Evolutionary conservation across 352 stramenopile species (phyloP).

Genomic region (Blastocystis sp.): DNA sequence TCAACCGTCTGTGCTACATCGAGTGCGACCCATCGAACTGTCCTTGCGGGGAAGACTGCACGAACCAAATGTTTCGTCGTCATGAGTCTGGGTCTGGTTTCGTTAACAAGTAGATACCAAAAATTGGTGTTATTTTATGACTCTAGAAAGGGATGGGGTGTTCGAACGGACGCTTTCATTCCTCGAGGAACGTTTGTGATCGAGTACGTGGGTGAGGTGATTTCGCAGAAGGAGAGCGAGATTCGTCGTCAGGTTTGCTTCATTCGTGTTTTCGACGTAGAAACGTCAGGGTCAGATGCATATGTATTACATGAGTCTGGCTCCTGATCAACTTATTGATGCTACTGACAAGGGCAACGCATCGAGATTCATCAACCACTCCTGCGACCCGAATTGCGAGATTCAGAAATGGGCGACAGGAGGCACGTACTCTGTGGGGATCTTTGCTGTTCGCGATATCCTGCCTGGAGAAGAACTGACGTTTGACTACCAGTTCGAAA

Average conservation of each 20-base stretch:
- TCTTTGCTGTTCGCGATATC: conserved; percentile 70
- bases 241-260: conserved; percentile 61
- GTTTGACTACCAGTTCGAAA: conserved; percentile 76
- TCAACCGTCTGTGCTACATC: neutral
- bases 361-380: conserved; percentile 20
- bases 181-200: conserved; percentile 71
- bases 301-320: conserved; percentile 65
- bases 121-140: conserved; percentile 62
- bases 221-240: conserved; percentile 74
- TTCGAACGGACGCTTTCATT: conserved; percentile 66
- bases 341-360: neutral
- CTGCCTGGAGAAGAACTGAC: conserved; percentile 70
- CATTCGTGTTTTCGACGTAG: neutral
- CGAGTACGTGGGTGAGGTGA: conserved; percentile 84
- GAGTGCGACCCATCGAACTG: conserved; percentile 16
- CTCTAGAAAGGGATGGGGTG: conserved; percentile 63
- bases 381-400: neutral
- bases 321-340: conserved; percentile 39
- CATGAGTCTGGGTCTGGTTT: neutral
- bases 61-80: conserved; percentile 58
- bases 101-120: neutral
- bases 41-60: conserved; percentile 52
- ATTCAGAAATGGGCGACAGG: conserved; percentile 66
- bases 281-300: conserved; percentile 61
- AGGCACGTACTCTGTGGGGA: conserved; percentile 67